Evolutionary conservation across 1,139 yeast genomes (phyloP).

Genomic region (Pichia kudriavzevii): DNA sequence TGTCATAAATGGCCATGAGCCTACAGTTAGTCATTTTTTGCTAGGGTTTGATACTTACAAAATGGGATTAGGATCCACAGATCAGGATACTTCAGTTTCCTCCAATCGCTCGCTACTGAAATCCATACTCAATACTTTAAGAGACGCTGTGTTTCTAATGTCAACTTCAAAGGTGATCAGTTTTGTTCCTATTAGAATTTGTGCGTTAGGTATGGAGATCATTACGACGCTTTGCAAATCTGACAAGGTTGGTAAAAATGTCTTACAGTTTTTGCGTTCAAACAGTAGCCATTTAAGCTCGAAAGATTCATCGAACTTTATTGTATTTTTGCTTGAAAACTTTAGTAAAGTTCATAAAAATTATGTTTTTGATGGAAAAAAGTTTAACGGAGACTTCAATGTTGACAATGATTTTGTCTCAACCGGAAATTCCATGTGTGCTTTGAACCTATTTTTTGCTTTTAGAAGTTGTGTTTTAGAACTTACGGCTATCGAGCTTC

Average conservation of each 20-base stretch:
- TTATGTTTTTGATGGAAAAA: constrained; percentile 43
- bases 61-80: constrained; percentile 16
- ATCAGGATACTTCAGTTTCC: constrained; percentile 35
- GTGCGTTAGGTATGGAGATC: constrained; percentile 53
- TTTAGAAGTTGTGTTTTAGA: constrained; percentile 59
- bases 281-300: constrained; percentile 17
- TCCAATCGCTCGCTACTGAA: constrained; percentile 50
- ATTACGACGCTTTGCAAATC: constrained; percentile 52
- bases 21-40: constrained; percentile 64
- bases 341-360: constrained; percentile 46
- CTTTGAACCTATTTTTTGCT: constrained; percentile 55
- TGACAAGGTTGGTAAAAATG: constrained; percentile 43
- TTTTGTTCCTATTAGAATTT: constrained; percentile 48
- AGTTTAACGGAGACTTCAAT: constrained; percentile 36
- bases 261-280: constrained; percentile 46
- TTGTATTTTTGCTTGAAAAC: constrained; percentile 42
- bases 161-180: constrained; percentile 33
- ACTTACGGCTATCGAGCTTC: constrained; percentile 66
- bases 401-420: constrained; percentile 31
- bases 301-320: constrained; percentile 31
- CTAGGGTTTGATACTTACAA: constrained; percentile 53
- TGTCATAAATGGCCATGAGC: constrained; percentile 27
- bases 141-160: constrained; percentile 33
- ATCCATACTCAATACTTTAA: constrained; percentile 44
- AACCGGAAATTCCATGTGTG: constrained; percentile 36